Conservation (phyloP, 2,329 filamentous ascomycete genomes). For the Diaporthe helianthi region DNA sequence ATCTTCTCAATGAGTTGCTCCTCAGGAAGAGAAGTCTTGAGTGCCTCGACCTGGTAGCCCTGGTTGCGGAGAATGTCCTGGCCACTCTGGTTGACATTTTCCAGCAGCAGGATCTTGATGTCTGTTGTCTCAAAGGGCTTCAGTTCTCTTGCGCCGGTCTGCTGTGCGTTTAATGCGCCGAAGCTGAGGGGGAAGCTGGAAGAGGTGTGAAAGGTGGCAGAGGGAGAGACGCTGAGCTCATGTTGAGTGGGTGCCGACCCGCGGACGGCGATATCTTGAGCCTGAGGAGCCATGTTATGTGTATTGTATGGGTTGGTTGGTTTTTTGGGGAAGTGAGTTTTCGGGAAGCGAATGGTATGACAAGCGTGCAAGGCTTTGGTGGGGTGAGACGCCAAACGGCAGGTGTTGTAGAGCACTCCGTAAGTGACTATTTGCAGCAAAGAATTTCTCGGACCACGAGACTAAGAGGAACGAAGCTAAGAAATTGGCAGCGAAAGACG, state of each 20-base stretch:
- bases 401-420: neutral
- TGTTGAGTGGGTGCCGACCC: constrained; percentile 50
- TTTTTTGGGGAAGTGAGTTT: constrained; percentile 3
- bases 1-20: constrained; percentile 98
- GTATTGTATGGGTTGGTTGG: neutral
- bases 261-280: constrained; percentile 31
- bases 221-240: constrained; percentile 75
- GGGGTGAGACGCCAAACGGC: constrained; percentile 18
- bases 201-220: constrained; percentile 76
- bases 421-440: neutral
- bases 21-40: constrained; percentile 89
- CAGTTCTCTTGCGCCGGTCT: constrained; percentile 68
- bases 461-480: neutral
- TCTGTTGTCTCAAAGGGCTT: constrained; percentile 97
- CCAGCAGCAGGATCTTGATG: constrained; percentile 93
- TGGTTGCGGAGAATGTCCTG: constrained; percentile 81
- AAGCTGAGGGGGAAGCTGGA: constrained; percentile 59
- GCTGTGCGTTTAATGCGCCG: constrained; percentile 41
- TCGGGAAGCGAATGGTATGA: constrained; percentile 22
- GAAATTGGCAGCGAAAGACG: constrained; percentile 14
- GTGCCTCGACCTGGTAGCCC: constrained; percentile 93
- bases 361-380: constrained; percentile 23
- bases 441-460: constrained; percentile 8
- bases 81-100: constrained; percentile 94
- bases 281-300: constrained; percentile 30